phyloP scores from a whole-genome alignment of 1,139 yeast species.

The Yamadazyma sp. region DNA sequence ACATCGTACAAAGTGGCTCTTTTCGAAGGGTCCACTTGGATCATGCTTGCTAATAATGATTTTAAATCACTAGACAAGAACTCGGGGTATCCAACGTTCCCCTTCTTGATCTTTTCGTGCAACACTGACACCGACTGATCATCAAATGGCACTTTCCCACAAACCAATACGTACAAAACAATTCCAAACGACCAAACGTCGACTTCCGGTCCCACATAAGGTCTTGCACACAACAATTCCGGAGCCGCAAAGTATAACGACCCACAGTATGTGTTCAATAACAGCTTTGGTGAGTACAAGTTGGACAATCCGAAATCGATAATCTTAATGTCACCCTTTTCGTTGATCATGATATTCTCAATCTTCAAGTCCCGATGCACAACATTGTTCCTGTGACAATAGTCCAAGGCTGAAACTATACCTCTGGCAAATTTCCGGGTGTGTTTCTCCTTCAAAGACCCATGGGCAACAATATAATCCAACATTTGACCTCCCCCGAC shows the following conservation, averaged over 20 bases:
- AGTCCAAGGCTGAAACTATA: slow-evolving; percentile 92
- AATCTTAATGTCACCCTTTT: slow-evolving; percentile 90
- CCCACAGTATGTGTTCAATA: slow-evolving; percentile 94
- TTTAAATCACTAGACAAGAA: slow-evolving; percentile 80
- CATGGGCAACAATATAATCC: slow-evolving; percentile 96
- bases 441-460: slow-evolving; percentile 87
- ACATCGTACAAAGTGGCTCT: slow-evolving; percentile 83
- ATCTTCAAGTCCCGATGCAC: slow-evolving; percentile 96
- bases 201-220: slow-evolving; percentile 95
- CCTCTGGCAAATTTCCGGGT: slow-evolving; percentile 96
- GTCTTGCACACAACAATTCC: slow-evolving; percentile 86
- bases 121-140: slow-evolving; percentile 90
- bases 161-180: slow-evolving; percentile 87
- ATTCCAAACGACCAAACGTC: slow-evolving; percentile 99
- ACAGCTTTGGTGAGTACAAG: slow-evolving; percentile 67
- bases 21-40: slow-evolving; percentile 81
- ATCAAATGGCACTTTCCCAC: slow-evolving; percentile 98
- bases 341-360: slow-evolving; percentile 93
- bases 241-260: slow-evolving; percentile 98
- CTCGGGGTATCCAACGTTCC: slow-evolving; percentile 88
- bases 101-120: slow-evolving; percentile 92
- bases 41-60: slow-evolving; percentile 82
- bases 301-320: slow-evolving; percentile 96
- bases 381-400: slow-evolving; percentile 89
- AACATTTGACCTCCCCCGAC: slow-evolving; percentile 98